Conservation (phyloP, 2,329 filamentous ascomycete species). For the Talaromyces funiculosus region DNA sequence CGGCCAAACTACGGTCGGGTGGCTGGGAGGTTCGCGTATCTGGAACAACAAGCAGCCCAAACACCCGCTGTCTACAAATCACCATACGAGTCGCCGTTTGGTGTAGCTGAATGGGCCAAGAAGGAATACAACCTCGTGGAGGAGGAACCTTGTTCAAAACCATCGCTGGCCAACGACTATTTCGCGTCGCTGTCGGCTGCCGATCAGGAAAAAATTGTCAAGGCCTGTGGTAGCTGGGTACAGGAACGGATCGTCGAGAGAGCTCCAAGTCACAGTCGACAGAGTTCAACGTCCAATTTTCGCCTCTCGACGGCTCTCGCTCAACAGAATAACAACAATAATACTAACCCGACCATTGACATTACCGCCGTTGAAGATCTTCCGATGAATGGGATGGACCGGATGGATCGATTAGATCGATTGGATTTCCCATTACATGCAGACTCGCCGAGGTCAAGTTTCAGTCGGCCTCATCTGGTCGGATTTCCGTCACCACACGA, state of each 20-base stretch:
- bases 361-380: conserved; percentile 37
- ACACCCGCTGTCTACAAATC: conserved; percentile 38
- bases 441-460: conserved; percentile 40
- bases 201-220: conserved; percentile 39
- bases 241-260: conserved; percentile 33
- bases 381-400: conserved; percentile 26
- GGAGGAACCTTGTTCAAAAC: conserved; percentile 28
- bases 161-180: conserved; percentile 38
- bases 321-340: conserved; percentile 31
- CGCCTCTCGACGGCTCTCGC: conserved; percentile 35
- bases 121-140: conserved; percentile 33
- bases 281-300: conserved; percentile 34
- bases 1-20: conserved; percentile 28
- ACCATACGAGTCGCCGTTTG: conserved; percentile 40
- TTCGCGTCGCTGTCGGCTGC: conserved; percentile 36
- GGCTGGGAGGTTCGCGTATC: conserved; percentile 35
- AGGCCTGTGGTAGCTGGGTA: conserved; percentile 38
- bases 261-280: conserved; percentile 32
- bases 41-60: conserved; percentile 35
- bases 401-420: conserved; percentile 23
- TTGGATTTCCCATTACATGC: conserved; percentile 36
- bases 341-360: conserved; percentile 32
- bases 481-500: conserved; percentile 40
- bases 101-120: conserved; percentile 38
- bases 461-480: conserved; percentile 35